Evolutionary conservation across 1,284 basidiomycete species (phyloP).

Genomic region (Trichosporon sp.): DNA sequence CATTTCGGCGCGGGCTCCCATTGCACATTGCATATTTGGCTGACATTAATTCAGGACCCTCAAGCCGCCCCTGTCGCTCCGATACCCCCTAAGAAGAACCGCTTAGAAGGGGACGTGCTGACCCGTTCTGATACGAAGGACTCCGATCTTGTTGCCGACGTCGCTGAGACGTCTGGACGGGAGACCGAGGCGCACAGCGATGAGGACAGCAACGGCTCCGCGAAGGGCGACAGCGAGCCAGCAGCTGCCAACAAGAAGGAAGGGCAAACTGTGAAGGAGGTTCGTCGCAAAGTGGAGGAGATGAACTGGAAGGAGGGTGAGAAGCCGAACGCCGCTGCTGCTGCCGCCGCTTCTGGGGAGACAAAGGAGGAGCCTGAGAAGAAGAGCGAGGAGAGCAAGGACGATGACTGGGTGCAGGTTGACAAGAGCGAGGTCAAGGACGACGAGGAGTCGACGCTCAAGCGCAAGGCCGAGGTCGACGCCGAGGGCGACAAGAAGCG

Average conservation of each 20-base stretch:
- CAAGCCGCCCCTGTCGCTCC: slow-evolving; percentile 27
- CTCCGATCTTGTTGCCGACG: slow-evolving; percentile 19
- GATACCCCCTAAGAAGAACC: slow-evolving; percentile 54
- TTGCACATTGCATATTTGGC: background rate
- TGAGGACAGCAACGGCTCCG: slow-evolving; percentile 20
- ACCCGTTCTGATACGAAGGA: slow-evolving; percentile 15
- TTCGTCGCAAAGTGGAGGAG: slow-evolving; percentile 52
- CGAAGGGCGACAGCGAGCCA: background rate
- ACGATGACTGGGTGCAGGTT: slow-evolving; percentile 32
- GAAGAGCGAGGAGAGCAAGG: slow-evolving; percentile 21
- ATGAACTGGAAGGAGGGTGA: slow-evolving; percentile 47
- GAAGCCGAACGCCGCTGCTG: slow-evolving; percentile 17
- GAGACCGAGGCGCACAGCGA: slow-evolving; percentile 21
- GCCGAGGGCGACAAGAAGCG: slow-evolving; percentile 38
- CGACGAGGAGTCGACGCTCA: slow-evolving; percentile 36
- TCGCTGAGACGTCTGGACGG: slow-evolving; percentile 5
- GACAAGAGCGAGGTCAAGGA: slow-evolving; percentile 32
- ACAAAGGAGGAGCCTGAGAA: slow-evolving; percentile 22
- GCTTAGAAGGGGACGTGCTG: slow-evolving; percentile 35
- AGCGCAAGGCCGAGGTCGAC: slow-evolving; percentile 48
- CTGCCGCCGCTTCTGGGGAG: slow-evolving; percentile 13
- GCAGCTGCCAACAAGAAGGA: slow-evolving; percentile 24
- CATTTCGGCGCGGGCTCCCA: background rate
- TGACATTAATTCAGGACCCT: slow-evolving; percentile 33
- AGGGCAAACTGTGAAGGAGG: slow-evolving; percentile 48